Evolutionary conservation across 2,329 filamentous ascomycete genomes (phyloP).

Genomic region (Exophiala sp.): DNA sequence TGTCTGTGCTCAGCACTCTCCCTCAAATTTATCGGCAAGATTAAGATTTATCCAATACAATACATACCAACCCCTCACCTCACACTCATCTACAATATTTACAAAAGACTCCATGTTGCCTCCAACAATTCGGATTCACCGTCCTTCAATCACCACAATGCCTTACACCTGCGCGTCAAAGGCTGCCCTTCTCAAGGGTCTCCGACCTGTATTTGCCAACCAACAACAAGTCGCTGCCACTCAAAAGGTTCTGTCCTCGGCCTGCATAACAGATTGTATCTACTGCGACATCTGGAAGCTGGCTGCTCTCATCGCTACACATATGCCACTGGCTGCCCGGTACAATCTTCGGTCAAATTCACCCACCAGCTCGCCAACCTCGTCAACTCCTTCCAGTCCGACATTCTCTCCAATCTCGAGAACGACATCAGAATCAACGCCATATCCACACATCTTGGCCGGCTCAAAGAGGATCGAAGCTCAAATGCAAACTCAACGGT

Average conservation of each 20-base stretch:
- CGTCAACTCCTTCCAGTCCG: slow-evolving; percentile 17
- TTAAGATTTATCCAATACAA: neutral
- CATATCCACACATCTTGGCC: slow-evolving; percentile 15
- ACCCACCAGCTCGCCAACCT: slow-evolving; percentile 14
- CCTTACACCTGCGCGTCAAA: slow-evolving; percentile 23
- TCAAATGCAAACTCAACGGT: slow-evolving; percentile 26
- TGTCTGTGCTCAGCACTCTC: slow-evolving; percentile 3
- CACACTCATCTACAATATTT: neutral
- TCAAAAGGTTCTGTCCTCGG: slow-evolving; percentile 21
- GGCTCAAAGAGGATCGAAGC: slow-evolving; percentile 27
- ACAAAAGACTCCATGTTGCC: neutral
- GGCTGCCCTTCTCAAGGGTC: slow-evolving; percentile 21
- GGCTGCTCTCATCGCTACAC: slow-evolving; percentile 25
- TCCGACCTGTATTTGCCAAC: slow-evolving; percentile 20
- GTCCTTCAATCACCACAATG: slow-evolving; percentile 7
- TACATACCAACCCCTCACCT: slow-evolving; percentile 11
- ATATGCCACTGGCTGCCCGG: slow-evolving; percentile 22
- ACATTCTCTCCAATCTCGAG: slow-evolving; percentile 7
- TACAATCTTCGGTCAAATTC: slow-evolving; percentile 21
- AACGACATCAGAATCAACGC: slow-evolving; percentile 10
- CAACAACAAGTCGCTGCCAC: slow-evolving; percentile 16
- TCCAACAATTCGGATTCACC: neutral
- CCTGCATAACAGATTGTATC: slow-evolving; percentile 24
- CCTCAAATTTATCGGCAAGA: slow-evolving; percentile 8
- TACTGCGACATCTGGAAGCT: slow-evolving; percentile 30